These are phyloP conservation scores for Acacia melanoxylon DNA, from an alignment of 306 rosid species.

Conservation along the genomic window DNA sequence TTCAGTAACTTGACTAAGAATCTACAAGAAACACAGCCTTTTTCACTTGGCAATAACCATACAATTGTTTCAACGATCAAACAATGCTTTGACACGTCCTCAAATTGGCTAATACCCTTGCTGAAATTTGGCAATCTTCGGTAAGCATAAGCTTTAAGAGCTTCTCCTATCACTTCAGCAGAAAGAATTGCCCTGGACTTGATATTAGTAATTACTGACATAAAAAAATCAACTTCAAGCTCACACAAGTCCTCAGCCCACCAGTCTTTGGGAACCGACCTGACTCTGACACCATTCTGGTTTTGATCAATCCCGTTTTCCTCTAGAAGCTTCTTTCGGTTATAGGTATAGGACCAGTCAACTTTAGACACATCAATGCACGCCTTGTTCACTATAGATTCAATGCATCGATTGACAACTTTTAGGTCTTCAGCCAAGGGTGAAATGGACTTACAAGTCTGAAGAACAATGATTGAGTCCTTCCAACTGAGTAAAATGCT, in stretches of 20 bases:
- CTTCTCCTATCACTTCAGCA: conserved; percentile 86
- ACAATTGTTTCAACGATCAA: conserved; percentile 61
- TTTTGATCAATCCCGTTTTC: conserved; percentile 67
- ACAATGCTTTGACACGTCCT: conserved; percentile 55
- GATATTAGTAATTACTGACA: conserved; percentile 59
- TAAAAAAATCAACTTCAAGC: conserved; percentile 81
- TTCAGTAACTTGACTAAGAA: conserved; percentile 79
- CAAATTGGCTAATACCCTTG: conserved; percentile 68
- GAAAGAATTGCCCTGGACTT: conserved; percentile 53
- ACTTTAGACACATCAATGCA: conserved; percentile 78
- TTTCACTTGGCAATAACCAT: conserved; percentile 77
- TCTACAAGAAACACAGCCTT: conserved; percentile 80
- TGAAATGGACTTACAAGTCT: conserved; percentile 65
- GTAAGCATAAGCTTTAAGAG: conserved; percentile 85
- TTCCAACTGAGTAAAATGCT: conserved; percentile 97
- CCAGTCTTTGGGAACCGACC: conserved; percentile 91
- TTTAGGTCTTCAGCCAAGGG: conserved; percentile 75
- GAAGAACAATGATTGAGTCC: conserved; percentile 95
- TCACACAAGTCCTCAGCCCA: conserved; percentile 98
- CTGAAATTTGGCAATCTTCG: conserved; percentile 79
- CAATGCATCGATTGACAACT: conserved; percentile 71
- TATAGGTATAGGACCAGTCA: conserved; percentile 92
- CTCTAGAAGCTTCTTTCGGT: conserved; percentile 80
- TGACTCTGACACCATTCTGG: conserved; percentile 61
- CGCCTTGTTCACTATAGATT: conserved; percentile 76